A percentile compares a stretch with the other conserved stretches of the same genome.
Evolutionary conservation across 768 basidiomycete species (phyloP).

Genomic region (Pleurotus citrinopileatus): DNA sequence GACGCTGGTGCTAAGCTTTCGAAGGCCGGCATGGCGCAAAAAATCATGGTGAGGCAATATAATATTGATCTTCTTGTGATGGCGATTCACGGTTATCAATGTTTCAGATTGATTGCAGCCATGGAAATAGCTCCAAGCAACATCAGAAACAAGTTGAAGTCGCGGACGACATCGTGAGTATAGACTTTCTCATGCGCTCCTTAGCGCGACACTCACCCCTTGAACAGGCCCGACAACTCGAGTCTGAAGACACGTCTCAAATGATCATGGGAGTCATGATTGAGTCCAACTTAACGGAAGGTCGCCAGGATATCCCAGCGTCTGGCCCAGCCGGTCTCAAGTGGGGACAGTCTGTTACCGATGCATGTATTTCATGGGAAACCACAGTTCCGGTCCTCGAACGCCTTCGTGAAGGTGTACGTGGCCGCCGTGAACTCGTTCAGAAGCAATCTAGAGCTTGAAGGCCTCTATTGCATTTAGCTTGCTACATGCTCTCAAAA

Average conservation of each 20-base stretch:
- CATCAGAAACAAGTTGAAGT: slow-evolving; percentile 87
- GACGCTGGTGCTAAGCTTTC: slow-evolving; percentile 58
- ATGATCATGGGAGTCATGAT: slow-evolving; percentile 94
- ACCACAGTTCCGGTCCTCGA: slow-evolving; percentile 75
- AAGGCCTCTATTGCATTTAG: not conserved
- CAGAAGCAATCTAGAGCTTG: slow-evolving; percentile 23
- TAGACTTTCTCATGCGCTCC: slow-evolving; percentile 84
- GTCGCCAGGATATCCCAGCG: slow-evolving; percentile 84
- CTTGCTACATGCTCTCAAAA: not conserved
- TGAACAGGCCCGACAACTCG: slow-evolving; percentile 55
- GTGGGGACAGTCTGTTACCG: slow-evolving; percentile 85
- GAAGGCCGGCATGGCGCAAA: slow-evolving; percentile 59
- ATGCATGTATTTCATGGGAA: slow-evolving; percentile 89
- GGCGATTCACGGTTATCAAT: no score
- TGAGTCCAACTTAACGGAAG: slow-evolving; percentile 91
- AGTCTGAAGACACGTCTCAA: slow-evolving; percentile 51
- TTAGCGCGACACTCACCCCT: slow-evolving; percentile 64
- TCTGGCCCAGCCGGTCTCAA: slow-evolving; percentile 67
- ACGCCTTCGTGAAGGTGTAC: slow-evolving; percentile 71
- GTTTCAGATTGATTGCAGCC: slow-evolving; percentile 39
- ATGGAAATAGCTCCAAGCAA: slow-evolving; percentile 96
- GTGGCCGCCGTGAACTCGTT: slow-evolving; percentile 60
- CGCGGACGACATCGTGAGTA: slow-evolving; percentile 86
- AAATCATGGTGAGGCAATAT: slow-evolving; percentile 78
- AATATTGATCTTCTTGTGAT: slow-evolving; percentile 10